These are phyloP conservation scores for Caloboletus firmus DNA, from an alignment of 1,284 basidiomycete species.

Conservation along the genomic window DNA sequence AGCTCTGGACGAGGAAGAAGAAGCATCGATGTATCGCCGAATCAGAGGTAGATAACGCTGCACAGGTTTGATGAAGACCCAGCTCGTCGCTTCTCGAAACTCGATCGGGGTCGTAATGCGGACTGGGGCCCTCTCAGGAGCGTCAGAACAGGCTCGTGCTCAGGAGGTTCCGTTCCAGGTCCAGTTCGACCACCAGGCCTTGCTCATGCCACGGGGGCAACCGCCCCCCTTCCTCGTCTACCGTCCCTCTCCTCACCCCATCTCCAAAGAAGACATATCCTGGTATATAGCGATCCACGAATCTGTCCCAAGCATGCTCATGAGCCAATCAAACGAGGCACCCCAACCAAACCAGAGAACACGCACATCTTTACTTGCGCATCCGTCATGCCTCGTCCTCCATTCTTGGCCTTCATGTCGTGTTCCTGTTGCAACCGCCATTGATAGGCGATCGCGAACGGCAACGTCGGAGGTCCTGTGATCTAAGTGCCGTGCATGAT, in stretches of 20 bases:
- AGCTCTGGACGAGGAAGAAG: neutral
- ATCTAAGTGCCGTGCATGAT: slow-evolving; percentile 41
- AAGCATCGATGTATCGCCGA: neutral
- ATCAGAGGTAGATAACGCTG: neutral
- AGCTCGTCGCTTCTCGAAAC: neutral
- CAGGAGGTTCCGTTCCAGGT: slow-evolving; percentile 24
- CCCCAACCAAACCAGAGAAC: slow-evolving; percentile 1
- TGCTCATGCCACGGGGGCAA: slow-evolving; percentile 27
- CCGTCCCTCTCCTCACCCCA: slow-evolving; percentile 28
- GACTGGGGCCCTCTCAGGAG: neutral
- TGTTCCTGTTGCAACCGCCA: slow-evolving; percentile 90
- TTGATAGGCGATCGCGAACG: slow-evolving; percentile 62
- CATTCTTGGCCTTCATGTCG: slow-evolving; percentile 79
- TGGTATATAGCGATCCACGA: slow-evolving; percentile 81
- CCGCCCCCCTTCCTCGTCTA: slow-evolving; percentile 26
- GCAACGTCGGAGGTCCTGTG: slow-evolving; percentile 44
- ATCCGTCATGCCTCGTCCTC: slow-evolving; percentile 85
- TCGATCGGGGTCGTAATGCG: neutral
- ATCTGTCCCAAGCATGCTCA: slow-evolving; percentile 42
- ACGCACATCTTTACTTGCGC: slow-evolving; percentile 69
- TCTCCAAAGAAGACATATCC: slow-evolving; percentile 71
- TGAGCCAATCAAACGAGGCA: slow-evolving; percentile 2
- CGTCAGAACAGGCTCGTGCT: slow-evolving; percentile 21
- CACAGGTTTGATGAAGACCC: slow-evolving; percentile 9
- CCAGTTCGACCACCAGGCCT: slow-evolving; percentile 30